These are phyloP conservation scores for Colletotrichum sidae DNA, from an alignment of 2,329 filamentous ascomycete species.

Conservation along the genomic window DNA sequence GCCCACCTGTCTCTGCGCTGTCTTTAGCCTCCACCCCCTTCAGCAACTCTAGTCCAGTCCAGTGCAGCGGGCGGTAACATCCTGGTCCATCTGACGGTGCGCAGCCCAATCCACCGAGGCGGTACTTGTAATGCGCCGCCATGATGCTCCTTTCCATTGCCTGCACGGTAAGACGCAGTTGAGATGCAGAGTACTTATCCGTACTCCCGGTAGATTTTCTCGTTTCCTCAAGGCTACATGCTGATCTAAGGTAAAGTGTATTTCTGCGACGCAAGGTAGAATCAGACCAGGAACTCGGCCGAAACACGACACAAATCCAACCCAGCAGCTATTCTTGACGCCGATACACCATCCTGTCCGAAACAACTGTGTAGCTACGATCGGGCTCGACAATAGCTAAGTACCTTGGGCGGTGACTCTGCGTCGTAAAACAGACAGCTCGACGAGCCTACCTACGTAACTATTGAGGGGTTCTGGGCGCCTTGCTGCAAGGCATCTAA, in stretches of 20 bases:
- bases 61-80: constrained; percentile 13
- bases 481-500: constrained; percentile 11
- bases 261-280: not conserved
- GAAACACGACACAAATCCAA: constrained; percentile 18
- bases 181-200: not conserved
- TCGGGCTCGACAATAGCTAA: too few species aligned
- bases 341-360: too few species aligned
- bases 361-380: too few species aligned
- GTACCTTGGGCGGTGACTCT: too few species aligned
- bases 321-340: too few species aligned
- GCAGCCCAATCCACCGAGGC: constrained; percentile 23
- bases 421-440: too few species aligned
- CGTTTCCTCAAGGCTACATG: too few species aligned
- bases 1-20: constrained; percentile 10
- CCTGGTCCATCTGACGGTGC: constrained; percentile 11
- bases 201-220: too few species aligned
- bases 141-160: constrained; percentile 19
- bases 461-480: constrained; percentile 6
- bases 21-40: constrained; percentile 16
- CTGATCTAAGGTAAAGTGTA: not conserved
- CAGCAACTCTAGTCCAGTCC: constrained; percentile 5
- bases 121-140: constrained; percentile 24
- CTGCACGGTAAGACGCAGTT: constrained; percentile 7
- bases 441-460: not conserved
- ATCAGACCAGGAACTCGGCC: constrained; percentile 29